A percentile compares a stretch with the other conserved stretches of the same genome.
Evolutionary conservation across 2,329 filamentous ascomycete species (phyloP).

Genomic region (Nemania serpens): DNA sequence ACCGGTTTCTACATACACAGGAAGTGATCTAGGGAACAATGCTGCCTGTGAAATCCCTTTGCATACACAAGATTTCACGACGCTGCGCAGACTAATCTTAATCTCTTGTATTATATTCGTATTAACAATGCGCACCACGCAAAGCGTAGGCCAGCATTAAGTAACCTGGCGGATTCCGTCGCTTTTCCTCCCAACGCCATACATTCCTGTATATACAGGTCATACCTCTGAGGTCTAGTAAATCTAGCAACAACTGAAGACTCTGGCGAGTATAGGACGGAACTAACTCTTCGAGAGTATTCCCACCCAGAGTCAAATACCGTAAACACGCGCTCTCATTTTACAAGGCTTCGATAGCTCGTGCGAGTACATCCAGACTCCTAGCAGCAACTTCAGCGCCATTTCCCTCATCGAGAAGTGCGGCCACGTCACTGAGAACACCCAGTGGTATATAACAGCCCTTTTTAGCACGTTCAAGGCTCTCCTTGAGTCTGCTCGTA

Average conservation of each 20-base stretch:
- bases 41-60: too few relatives aligned
- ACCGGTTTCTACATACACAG: too few relatives aligned
- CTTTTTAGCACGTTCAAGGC: constrained; percentile 77
- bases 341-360: constrained; percentile 63
- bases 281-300: background rate
- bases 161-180: background rate
- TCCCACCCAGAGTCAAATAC: background rate
- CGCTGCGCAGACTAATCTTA: background rate
- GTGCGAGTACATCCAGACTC: constrained; percentile 63
- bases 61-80: background rate
- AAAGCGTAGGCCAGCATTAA: background rate
- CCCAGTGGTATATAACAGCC: constrained; percentile 85
- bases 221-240: background rate
- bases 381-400: constrained; percentile 53
- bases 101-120: constrained; percentile 2
- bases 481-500: constrained; percentile 87
- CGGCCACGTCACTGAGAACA: constrained; percentile 83
- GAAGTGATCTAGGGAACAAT: too few relatives aligned
- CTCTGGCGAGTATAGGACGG: background rate
- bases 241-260: constrained; percentile 11
- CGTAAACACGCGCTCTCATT: constrained; percentile 8
- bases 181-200: constrained; percentile 20
- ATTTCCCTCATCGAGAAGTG: constrained; percentile 65
- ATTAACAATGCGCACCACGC: constrained; percentile 9
- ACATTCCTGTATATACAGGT: background rate